Base-by-base conservation (phyloP, 805 yeast species). In the Saccharomycopsis oosterbeekiorum region DNA sequence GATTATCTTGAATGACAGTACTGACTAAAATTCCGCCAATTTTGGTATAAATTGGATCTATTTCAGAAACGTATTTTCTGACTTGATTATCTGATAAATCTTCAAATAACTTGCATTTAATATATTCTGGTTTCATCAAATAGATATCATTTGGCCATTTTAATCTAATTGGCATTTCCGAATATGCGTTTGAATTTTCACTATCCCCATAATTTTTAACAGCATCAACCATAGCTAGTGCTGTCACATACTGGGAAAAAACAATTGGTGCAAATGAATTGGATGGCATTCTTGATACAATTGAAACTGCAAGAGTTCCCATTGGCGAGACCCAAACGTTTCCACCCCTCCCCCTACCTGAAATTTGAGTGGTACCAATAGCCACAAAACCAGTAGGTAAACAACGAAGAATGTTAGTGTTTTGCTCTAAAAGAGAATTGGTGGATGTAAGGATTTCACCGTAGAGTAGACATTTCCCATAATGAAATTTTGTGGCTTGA, bases 111-210 rank as follows among this genome's bases (percentile, higher is more conserved):
- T 47, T 47, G n/a, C 29, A 24, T 24, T 24, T 12, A 10, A 79
- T 79, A 65, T 75, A 80, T 59, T 84, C 84, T 0, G 96, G 96
- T 60, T 82, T 84, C 67, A 83, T 70, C 3, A 86, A 83, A 69
- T 89, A 94, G 14, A 94, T 75, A 71, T 94, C 99, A 70, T 94
- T 94, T 1, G 99, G 99, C 99, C 99, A 94, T 70, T 94, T 94
- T 63, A 94, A 79, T 58, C 83, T 79, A 15, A 93, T 77, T 0
- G 97, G 97, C 66, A 94, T 73, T 55, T 83, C 86, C 21, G 83
- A 85, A 70, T 85, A 89, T 0, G 88, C 90, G 0, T 74, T 72
- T 5, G 69, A 69, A 1, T 62, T 66, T 8, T 73, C 76, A 2
- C 72, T 72, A 11, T 37, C 63, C 1, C 83, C 83, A 67, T 90